Evolutionary conservation across 2,329 filamentous ascomycete genomes (phyloP).

Genomic region (Zarea fungicola): DNA sequence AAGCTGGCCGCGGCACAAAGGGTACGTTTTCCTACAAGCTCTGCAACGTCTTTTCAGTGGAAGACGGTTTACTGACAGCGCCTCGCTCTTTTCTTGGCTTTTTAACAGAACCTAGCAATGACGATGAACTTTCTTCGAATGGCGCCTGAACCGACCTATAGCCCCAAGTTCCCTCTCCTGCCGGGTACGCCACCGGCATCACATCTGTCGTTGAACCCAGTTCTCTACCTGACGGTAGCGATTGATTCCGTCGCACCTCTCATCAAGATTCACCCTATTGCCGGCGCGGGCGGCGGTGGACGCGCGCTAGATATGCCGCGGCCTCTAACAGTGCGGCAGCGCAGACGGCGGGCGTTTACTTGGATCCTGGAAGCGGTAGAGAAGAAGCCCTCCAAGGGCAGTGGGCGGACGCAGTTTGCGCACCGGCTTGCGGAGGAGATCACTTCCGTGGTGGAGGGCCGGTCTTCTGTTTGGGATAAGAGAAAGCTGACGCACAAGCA

Average conservation of each 20-base stretch:
- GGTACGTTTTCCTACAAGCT: conserved; percentile 44
- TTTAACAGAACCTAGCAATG: conserved; percentile 68
- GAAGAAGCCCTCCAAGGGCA: conserved; percentile 69
- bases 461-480: conserved; percentile 78
- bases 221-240: conserved; percentile 82
- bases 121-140: conserved; percentile 84
- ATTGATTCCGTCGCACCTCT: conserved; percentile 92
- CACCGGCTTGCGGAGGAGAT: conserved; percentile 80
- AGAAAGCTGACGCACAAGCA: conserved; percentile 73
- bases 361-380: conserved; percentile 87
- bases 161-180: conserved; percentile 64
- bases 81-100: neutral
- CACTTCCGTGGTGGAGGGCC: conserved; percentile 80
- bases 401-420: conserved; percentile 67
- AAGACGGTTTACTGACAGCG: neutral
- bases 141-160: conserved; percentile 70
- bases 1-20: conserved; percentile 87
- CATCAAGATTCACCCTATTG: conserved; percentile 69
- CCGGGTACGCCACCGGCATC: conserved; percentile 70
- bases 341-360: conserved; percentile 70
- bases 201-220: conserved; percentile 81
- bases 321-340: conserved; percentile 68
- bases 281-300: conserved; percentile 81
- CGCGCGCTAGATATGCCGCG: conserved; percentile 75
- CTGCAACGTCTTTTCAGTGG: neutral